A percentile compares a stretch with the other conserved stretches of the same genome.
Evolutionary conservation across 345 rosid species (phyloP).

Genomic region (Eucalyptus paniculata): DNA sequence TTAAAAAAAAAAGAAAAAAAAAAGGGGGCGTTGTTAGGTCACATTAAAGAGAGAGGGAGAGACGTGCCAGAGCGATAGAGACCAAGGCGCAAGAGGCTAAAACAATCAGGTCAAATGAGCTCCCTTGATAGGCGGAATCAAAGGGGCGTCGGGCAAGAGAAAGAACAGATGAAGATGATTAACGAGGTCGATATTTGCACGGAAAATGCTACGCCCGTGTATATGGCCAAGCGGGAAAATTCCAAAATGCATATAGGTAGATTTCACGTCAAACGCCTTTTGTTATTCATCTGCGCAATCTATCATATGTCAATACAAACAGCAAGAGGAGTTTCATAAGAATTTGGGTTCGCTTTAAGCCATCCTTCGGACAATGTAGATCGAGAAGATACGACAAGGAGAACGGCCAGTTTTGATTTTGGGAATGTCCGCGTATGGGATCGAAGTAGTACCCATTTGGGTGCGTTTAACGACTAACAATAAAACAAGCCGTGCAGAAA

Average conservation of each 20-base stretch:
- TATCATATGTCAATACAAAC: neutral
- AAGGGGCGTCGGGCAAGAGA: neutral
- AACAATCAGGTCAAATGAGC: neutral
- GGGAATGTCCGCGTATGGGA: neutral
- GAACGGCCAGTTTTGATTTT: neutral
- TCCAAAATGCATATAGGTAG: neutral
- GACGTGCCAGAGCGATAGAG: neutral
- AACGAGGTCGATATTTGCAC: neutral
- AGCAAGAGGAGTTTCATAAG: neutral
- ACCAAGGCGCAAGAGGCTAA: neutral
- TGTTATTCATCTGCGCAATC: neutral
- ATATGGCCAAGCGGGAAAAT: neutral
- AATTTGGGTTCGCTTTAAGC: neutral
- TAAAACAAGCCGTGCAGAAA: neutral
- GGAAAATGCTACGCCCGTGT: neutral
- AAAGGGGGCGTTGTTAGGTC: neutral
- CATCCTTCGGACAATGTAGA: neutral
- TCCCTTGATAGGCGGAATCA: neutral
- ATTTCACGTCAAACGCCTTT: neutral
- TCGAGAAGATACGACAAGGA: neutral
- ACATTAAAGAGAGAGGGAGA: neutral
- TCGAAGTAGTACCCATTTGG: neutral
- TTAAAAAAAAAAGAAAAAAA: neutral
- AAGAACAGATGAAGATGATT: neutral
- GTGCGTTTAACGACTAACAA: neutral